Conservation (phyloP, 208 protist species). For the Leptomonas seymouri region DNA sequence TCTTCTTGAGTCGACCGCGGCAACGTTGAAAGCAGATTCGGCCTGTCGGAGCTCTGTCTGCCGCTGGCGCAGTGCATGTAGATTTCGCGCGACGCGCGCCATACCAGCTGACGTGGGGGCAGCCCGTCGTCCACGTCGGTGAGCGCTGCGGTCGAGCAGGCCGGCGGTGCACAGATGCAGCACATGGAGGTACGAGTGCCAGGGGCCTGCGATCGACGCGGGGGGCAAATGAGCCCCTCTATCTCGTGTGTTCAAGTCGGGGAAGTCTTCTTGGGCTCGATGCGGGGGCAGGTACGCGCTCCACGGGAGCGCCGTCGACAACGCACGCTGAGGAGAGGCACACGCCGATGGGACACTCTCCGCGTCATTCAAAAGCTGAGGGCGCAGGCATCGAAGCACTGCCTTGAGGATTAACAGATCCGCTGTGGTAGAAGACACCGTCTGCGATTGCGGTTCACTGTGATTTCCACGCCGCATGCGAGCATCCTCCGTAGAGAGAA, state of each 20-base stretch:
- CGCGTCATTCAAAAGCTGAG: neutral
- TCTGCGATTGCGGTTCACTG: neutral
- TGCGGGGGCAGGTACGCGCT: neutral
- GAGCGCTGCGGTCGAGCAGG: constrained; percentile 14
- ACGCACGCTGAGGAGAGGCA: too few species aligned
- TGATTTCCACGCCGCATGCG: constrained; percentile 1
- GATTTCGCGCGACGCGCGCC: constrained; percentile 3
- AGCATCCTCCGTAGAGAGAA: constrained; percentile 21
- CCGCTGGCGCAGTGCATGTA: neutral
- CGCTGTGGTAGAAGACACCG: neutral
- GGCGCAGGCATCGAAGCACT: neutral
- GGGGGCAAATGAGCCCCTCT: too few species aligned
- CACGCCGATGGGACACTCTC: too few species aligned
- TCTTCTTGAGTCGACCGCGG: too few species aligned
- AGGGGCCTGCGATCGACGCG: neutral
- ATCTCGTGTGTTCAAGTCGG: neutral
- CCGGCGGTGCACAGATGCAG: constrained; percentile 25
- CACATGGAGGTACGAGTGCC: constrained; percentile 26
- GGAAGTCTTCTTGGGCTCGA: neutral
- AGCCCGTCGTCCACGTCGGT: constrained; percentile 14
- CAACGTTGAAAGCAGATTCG: too few species aligned
- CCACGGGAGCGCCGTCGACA: neutral
- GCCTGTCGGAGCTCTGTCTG: too few species aligned
- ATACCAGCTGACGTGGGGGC: constrained; percentile 9
- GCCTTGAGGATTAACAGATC: neutral